Conservation (phyloP, 2,329 filamentous ascomycete species). For the Alternaria arborescens region DNA sequence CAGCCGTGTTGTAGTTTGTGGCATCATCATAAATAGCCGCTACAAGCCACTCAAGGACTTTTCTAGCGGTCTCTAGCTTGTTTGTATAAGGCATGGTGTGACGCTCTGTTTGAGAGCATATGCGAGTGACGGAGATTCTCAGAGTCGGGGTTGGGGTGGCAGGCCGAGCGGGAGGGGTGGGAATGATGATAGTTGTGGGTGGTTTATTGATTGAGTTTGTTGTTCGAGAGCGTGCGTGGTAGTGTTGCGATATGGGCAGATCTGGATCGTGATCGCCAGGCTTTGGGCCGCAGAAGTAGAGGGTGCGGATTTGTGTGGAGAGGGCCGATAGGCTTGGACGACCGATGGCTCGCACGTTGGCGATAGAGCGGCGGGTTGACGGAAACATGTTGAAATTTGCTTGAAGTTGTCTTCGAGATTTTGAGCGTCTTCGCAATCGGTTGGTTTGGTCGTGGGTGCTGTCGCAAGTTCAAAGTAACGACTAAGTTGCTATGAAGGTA, state of each 20-base stretch:
- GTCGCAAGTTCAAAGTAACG: background rate
- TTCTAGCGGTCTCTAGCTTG: background rate
- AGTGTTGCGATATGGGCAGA: conserved; percentile 1
- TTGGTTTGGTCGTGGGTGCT: background rate
- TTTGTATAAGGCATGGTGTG: background rate
- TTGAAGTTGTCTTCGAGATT: background rate
- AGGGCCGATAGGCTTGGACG: background rate
- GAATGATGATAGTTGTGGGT: background rate
- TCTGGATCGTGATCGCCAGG: background rate
- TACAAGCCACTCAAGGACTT: background rate
- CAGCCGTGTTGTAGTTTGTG: background rate
- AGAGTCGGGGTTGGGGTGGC: background rate
- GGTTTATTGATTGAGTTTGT: background rate
- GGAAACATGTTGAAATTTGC: background rate
- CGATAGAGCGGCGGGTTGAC: background rate
- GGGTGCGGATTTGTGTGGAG: conserved; percentile 2
- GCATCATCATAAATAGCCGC: background rate
- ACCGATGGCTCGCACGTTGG: background rate
- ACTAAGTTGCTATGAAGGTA: background rate
- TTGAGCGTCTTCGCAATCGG: background rate
- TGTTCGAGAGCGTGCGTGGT: background rate
- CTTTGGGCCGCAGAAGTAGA: conserved; percentile 11
- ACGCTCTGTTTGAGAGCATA: background rate
- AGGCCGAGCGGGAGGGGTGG: background rate
- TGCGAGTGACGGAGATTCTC: background rate